These are phyloP conservation scores for Hyaloperonospora brassicae DNA, from an alignment of 352 stramenopile species.

Conservation along the genomic window DNA sequence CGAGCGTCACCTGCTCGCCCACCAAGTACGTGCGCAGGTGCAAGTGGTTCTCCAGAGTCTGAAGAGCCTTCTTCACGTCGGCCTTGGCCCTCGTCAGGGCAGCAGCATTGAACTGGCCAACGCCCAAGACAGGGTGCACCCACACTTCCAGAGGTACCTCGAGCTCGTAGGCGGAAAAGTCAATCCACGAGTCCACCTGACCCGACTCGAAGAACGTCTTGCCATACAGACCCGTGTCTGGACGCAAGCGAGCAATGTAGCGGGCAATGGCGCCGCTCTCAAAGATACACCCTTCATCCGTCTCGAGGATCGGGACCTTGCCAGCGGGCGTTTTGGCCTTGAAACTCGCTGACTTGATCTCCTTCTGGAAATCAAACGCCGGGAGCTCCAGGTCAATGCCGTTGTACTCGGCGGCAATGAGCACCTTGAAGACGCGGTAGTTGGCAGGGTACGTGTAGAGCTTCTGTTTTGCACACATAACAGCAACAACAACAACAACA, in stretches of 20 bases:
- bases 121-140: conserved; percentile 87
- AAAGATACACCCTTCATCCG: conserved; percentile 74
- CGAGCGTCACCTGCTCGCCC: conserved; percentile 88
- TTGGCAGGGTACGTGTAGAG: conserved; percentile 86
- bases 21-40: conserved; percentile 88
- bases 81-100: conserved; percentile 79
- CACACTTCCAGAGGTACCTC: conserved; percentile 86
- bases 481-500: too few species aligned
- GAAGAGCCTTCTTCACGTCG: conserved; percentile 82
- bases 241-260: conserved; percentile 86
- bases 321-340: conserved; percentile 82
- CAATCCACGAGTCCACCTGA: conserved; percentile 90
- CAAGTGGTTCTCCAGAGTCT: conserved; percentile 85
- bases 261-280: conserved; percentile 89
- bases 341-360: conserved; percentile 62
- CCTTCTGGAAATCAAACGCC: conserved; percentile 55
- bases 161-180: conserved; percentile 88
- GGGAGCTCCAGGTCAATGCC: conserved; percentile 77
- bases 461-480: conserved; percentile 36
- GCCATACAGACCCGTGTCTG: conserved; percentile 84
- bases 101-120: conserved; percentile 65
- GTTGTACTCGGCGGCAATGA: conserved; percentile 93
- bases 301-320: conserved; percentile 86
- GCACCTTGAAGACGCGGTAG: conserved; percentile 90
- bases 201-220: conserved; percentile 86